Evolutionary conservation across 2,329 filamentous ascomycete genomes (phyloP).

Genomic region (Penicillium sp.): DNA sequence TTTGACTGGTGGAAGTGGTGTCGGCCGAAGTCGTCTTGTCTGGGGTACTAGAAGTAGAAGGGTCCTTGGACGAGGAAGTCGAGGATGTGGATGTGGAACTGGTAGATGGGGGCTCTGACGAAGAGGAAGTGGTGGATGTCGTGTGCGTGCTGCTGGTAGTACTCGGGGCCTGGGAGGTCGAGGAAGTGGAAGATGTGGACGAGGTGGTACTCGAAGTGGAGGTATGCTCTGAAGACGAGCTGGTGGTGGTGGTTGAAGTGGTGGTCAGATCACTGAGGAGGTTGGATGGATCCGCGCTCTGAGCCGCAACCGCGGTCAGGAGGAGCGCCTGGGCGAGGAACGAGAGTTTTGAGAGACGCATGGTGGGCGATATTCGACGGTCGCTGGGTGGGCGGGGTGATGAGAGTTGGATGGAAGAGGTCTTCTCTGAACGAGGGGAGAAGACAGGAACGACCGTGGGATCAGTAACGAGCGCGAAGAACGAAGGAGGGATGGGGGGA

Average conservation of each 20-base stretch:
- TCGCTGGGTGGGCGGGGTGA: neutral
- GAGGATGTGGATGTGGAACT: neutral
- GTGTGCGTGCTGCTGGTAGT: neutral
- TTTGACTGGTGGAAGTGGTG: conserved; percentile 21
- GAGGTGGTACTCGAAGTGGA: neutral
- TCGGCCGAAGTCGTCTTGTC: conserved; percentile 14
- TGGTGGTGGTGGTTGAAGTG: conserved; percentile 10
- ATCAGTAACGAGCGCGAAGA: conserved; percentile 1
- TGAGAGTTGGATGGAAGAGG: neutral
- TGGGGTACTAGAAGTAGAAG: conserved; percentile 9
- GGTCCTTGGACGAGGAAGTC: conserved; percentile 9
- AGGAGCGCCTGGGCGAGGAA: conserved; percentile 37
- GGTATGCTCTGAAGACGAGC: conserved; percentile 21
- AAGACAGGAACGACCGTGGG: conserved; percentile 13
- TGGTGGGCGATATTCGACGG: conserved; percentile 18
- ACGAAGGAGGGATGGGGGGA: conserved; percentile 3
- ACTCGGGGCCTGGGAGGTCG: neutral
- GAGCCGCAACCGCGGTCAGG: conserved; percentile 34
- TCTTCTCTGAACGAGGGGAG: conserved; percentile 8
- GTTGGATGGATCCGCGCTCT: conserved; percentile 25
- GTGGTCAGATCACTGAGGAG: conserved; percentile 16
- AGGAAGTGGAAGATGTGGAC: conserved; percentile 13
- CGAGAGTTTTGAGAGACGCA: conserved; percentile 35
- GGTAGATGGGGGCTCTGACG: conserved; percentile 12
- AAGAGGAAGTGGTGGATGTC: conserved; percentile 19